These are phyloP conservation scores for Papiliotrema terrestris DNA, from an alignment of 1,284 basidiomycete species.

Conservation along the genomic window DNA sequence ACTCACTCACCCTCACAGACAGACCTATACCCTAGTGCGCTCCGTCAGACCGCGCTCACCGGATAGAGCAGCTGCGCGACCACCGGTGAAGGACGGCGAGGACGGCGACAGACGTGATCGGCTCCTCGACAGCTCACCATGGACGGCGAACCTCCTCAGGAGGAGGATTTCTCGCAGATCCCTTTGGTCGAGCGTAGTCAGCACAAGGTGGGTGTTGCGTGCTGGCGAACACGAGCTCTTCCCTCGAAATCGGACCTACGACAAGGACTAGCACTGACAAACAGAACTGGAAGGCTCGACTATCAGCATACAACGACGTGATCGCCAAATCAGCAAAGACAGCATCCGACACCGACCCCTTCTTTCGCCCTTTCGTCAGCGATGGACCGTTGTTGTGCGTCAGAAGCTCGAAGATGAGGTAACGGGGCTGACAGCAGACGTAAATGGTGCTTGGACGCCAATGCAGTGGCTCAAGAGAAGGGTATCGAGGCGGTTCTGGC, in stretches of 20 bases:
- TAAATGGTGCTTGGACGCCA: conserved; percentile 84
- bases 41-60: too few species aligned
- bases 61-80: too few species aligned
- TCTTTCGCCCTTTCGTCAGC: conserved; percentile 82
- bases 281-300: conserved; percentile 93
- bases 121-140: conserved; percentile 48
- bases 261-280: neutral
- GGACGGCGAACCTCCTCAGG: conserved; percentile 84
- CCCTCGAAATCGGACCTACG: too few species aligned
- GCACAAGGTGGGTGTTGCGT: conserved; percentile 61
- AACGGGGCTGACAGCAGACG: conserved; percentile 54
- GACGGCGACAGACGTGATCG: too few species aligned
- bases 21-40: too few species aligned
- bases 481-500: conserved; percentile 81
- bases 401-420: neutral
- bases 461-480: conserved; percentile 98
- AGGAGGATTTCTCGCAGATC: conserved; percentile 87
- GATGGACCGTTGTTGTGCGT: conserved; percentile 41
- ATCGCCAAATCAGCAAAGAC: conserved; percentile 81
- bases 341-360: conserved; percentile 87
- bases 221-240: neutral
- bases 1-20: too few species aligned
- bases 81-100: too few species aligned
- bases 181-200: conserved; percentile 76
- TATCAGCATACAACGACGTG: conserved; percentile 87